These are phyloP conservation scores for Mortierella sp. DNA, from an alignment of 371 early-diverging fungal species.

Conservation along the genomic window DNA sequence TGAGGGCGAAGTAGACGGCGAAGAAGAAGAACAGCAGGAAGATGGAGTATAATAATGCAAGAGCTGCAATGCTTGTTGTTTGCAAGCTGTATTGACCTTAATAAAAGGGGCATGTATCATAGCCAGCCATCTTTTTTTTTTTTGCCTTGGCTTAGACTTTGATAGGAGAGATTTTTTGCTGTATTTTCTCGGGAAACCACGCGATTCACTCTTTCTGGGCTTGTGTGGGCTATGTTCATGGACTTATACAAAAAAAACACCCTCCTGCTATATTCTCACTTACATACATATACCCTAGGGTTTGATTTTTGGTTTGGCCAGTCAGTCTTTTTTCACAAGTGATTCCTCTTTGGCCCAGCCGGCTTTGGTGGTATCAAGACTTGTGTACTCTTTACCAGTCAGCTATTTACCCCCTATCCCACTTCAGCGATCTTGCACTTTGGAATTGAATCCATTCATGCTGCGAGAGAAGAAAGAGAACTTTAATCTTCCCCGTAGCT, in stretches of 20 bases:
- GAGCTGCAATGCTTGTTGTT: background rate
- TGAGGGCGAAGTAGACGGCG: constrained; percentile 16
- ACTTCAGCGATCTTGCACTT: constrained; percentile 11
- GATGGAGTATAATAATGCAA: constrained; percentile 10
- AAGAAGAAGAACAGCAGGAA: constrained; percentile 8
- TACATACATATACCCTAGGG: constrained; percentile 1
- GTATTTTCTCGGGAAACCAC: too few species aligned
- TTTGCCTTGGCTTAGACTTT: too few species aligned
- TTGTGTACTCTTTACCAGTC: background rate
- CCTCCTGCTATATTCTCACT: background rate
- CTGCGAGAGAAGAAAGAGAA: background rate
- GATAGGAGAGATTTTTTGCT: too few species aligned
- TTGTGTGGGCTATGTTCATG: too few species aligned
- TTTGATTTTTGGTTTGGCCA: too few species aligned
- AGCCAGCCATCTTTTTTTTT: background rate
- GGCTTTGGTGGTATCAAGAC: background rate
- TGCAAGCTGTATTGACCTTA: background rate
- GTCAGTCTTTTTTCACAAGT: background rate
- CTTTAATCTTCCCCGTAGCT: background rate
- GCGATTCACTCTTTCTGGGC: too few species aligned
- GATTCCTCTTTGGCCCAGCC: constrained; percentile 5
- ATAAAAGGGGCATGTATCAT: background rate
- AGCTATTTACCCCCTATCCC: constrained; percentile 4
- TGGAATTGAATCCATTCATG: constrained; percentile 26
- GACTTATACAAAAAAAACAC: too few species aligned